Percentiles rank a stretch among this genome's conserved stretches.
Conservation (phyloP, 2,329 filamentous ascomycete genomes). For the Coleophoma crateriformis region DNA sequence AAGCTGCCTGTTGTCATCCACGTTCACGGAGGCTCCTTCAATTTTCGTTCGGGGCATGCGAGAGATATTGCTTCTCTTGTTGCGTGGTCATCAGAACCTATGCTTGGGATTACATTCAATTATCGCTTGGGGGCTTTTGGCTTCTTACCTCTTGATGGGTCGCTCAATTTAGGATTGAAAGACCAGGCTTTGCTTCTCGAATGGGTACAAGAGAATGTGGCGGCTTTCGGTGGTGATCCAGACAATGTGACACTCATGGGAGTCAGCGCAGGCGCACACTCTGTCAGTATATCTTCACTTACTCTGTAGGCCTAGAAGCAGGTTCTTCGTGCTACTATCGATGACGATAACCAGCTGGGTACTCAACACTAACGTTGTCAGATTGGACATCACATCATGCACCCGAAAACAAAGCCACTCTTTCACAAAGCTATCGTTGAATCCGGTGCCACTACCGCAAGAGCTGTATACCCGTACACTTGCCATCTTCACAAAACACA, state of each 20-base stretch:
- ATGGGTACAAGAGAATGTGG: slow-evolving; percentile 58
- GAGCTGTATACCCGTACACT: slow-evolving; percentile 44
- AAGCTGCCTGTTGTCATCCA: slow-evolving; percentile 50
- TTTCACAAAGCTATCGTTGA: slow-evolving; percentile 51
- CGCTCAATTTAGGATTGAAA: slow-evolving; percentile 58
- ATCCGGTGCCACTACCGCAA: slow-evolving; percentile 49
- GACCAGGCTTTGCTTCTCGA: slow-evolving; percentile 54
- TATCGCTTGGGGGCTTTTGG: slow-evolving; percentile 62
- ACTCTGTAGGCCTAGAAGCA: too few relatives aligned
- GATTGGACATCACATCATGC: slow-evolving; percentile 64
- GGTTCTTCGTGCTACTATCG: too few relatives aligned
- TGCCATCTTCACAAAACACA: slow-evolving; percentile 54
- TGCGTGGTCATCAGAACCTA: slow-evolving; percentile 40
- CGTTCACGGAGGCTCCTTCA: slow-evolving; percentile 59
- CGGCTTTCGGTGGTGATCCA: slow-evolving; percentile 53
- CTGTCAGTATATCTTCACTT: slow-evolving; percentile 28
- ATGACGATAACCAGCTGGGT: too few relatives aligned
- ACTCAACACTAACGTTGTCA: background rate
- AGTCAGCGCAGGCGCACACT: slow-evolving; percentile 56
- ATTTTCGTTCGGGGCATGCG: slow-evolving; percentile 44
- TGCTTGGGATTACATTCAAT: slow-evolving; percentile 53
- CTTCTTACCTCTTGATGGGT: slow-evolving; percentile 54
- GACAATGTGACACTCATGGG: slow-evolving; percentile 57
- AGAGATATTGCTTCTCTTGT: slow-evolving; percentile 58
- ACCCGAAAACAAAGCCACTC: slow-evolving; percentile 30